phyloP scores from a whole-genome alignment of 75 land plant species.

The Picea sitchensis region DNA sequence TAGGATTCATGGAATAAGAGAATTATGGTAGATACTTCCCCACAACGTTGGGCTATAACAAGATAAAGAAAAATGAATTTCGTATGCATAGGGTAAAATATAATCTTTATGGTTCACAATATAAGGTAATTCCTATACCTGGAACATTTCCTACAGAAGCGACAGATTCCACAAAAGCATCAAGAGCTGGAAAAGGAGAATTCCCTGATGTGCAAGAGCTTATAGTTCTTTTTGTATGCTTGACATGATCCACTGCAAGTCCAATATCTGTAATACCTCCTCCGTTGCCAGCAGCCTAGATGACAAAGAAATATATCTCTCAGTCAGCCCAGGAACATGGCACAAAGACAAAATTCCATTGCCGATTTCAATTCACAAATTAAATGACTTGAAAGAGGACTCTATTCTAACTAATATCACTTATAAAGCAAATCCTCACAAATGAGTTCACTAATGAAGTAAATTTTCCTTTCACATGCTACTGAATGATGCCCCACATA shows the following conservation, averaged over 20 bases:
- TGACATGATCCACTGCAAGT: slow-evolving; percentile 1
- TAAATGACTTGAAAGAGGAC: neutral
- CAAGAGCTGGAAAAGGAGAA: slow-evolving; percentile 87
- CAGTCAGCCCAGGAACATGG: neutral
- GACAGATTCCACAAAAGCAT: slow-evolving; percentile 77
- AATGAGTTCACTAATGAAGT: neutral
- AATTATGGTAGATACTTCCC: neutral
- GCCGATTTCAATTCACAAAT: neutral
- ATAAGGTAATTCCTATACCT: slow-evolving; percentile 39
- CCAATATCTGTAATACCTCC: slow-evolving; percentile 10
- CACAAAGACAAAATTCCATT: neutral
- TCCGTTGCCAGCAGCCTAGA: slow-evolving; percentile 9
- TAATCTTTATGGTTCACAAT: neutral
- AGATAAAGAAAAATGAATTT: neutral
- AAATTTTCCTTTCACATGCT: no score
- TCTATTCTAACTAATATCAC: neutral
- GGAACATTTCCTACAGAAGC: slow-evolving; percentile 74
- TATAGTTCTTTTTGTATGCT: slow-evolving; percentile 28
- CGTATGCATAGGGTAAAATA: neutral
- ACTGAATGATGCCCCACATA: no score
- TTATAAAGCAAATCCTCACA: neutral
- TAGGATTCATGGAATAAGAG: neutral
- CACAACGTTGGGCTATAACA: neutral
- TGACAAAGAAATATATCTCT: slow-evolving; percentile 2
- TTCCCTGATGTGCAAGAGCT: slow-evolving; percentile 60